Conservation (phyloP, 768 basidiomycete species). For the Rhizopogon vesiculosus region DNA sequence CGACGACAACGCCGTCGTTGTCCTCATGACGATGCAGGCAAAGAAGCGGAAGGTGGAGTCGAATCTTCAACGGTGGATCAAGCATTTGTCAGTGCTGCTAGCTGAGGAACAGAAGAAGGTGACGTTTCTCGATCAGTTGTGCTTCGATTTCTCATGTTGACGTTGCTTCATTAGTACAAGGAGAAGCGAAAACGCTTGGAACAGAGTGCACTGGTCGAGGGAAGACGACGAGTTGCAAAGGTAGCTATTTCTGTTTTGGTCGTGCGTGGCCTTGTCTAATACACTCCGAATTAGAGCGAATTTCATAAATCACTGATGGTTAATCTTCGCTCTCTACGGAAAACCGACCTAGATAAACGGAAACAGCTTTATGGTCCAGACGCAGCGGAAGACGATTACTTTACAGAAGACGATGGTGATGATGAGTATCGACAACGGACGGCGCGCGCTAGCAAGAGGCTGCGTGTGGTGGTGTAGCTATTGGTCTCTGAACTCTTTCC, state of each 20-base stretch:
- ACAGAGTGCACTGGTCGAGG: slow-evolving; percentile 35
- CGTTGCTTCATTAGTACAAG: slow-evolving; percentile 41
- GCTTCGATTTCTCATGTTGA: slow-evolving; percentile 1
- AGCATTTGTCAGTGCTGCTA: slow-evolving; percentile 52
- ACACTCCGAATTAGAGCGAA: slow-evolving; percentile 43
- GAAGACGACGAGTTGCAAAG: slow-evolving; percentile 53
- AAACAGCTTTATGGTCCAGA: slow-evolving; percentile 37
- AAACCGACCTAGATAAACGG: slow-evolving; percentile 50
- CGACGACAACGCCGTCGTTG: slow-evolving; percentile 28
- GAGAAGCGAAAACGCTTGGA: slow-evolving; percentile 57
- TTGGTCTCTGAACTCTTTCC: not conserved
- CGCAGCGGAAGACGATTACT: slow-evolving; percentile 30
- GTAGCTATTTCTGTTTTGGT: slow-evolving; percentile 29
- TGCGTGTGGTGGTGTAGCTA: slow-evolving; percentile 18
- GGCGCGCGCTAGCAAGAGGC: slow-evolving; percentile 23
- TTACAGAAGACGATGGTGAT: slow-evolving; percentile 29
- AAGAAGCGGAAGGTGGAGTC: slow-evolving; percentile 38
- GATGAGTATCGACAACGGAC: slow-evolving; percentile 28
- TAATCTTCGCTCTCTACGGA: slow-evolving; percentile 59
- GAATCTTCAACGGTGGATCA: slow-evolving; percentile 62
- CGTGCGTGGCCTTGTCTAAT: not conserved
- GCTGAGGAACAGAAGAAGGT: slow-evolving; percentile 74
- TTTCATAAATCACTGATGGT: slow-evolving; percentile 59
- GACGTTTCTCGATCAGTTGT: slow-evolving; percentile 1
- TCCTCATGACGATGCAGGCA: slow-evolving; percentile 23